Percentiles rank a stretch among this genome's conserved stretches.
Conservation (phyloP, 331 rosid genomes). For the Saraca asoca region DNA sequence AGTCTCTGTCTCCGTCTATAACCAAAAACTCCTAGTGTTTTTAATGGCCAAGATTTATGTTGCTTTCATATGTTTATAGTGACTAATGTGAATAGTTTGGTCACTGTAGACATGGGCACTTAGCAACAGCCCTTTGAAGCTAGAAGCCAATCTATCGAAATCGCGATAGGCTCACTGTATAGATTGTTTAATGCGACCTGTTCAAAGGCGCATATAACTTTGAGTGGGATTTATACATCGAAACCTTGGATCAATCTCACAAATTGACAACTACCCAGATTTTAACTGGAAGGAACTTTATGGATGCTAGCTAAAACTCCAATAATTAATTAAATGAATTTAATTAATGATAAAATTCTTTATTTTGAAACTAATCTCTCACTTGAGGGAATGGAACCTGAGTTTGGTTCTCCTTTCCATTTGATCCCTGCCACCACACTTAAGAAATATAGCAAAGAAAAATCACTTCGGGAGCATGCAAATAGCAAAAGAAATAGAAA, state of each 20-base stretch:
- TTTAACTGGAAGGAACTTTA: background rate
- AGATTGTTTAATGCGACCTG: conserved; percentile 18
- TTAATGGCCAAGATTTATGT: conserved; percentile 6
- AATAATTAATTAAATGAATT: no score
- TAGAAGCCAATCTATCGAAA: conserved; percentile 1
- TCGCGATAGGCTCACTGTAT: background rate
- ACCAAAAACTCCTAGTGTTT: conserved; percentile 28
- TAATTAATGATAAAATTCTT: conserved; percentile 8
- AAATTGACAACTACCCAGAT: background rate
- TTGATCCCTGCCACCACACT: conserved; percentile 1
- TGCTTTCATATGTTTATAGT: conserved; percentile 11
- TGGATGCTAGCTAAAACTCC: background rate
- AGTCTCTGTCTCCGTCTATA: conserved; percentile 21
- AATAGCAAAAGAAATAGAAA: conserved; percentile 5
- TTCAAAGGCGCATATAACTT: background rate
- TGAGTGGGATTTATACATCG: conserved; percentile 2
- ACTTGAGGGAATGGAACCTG: conserved; percentile 10
- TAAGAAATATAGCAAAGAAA: no score
- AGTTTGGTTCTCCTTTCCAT: background rate
- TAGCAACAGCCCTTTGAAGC: conserved; percentile 12
- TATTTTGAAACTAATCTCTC: background rate
- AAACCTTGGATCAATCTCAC: conserved; percentile 7
- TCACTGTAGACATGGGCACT: no score
- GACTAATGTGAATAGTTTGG: conserved; percentile 1
- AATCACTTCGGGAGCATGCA: no score